These are phyloP conservation scores for Exophiala mesophila DNA, from an alignment of 2,329 filamentous ascomycete genomes.

Conservation along the genomic window DNA sequence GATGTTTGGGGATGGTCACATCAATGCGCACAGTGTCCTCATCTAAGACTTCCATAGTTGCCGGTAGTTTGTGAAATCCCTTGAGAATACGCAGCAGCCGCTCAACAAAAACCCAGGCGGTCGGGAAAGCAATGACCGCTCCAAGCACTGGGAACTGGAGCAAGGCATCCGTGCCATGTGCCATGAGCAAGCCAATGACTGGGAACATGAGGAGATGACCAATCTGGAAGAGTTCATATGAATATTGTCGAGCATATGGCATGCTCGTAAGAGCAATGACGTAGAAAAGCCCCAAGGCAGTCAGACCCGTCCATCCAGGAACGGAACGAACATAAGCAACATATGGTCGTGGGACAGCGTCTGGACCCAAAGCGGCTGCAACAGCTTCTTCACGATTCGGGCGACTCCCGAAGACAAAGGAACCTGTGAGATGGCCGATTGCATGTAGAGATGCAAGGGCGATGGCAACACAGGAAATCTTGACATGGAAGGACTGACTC, in stretches of 20 bases:
- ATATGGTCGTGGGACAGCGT: slow-evolving; percentile 43
- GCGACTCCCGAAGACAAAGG: slow-evolving; percentile 47
- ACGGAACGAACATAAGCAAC: slow-evolving; percentile 44
- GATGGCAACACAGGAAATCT: slow-evolving; percentile 49
- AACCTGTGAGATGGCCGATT: slow-evolving; percentile 51
- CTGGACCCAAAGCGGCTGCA: slow-evolving; percentile 41
- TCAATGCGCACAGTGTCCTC: slow-evolving; percentile 50
- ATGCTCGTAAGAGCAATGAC: slow-evolving; percentile 46
- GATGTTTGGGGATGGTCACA: slow-evolving; percentile 42
- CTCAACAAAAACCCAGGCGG: slow-evolving; percentile 48
- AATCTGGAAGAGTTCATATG: slow-evolving; percentile 55
- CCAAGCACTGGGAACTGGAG: slow-evolving; percentile 55
- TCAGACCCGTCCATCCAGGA: slow-evolving; percentile 50
- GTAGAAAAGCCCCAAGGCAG: slow-evolving; percentile 48
- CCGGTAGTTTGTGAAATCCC: slow-evolving; percentile 48
- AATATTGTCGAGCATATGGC: slow-evolving; percentile 48
- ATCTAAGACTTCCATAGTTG: slow-evolving; percentile 47
- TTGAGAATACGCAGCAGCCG: slow-evolving; percentile 42
- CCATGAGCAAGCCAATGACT: slow-evolving; percentile 52
- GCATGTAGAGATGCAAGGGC: slow-evolving; percentile 50
- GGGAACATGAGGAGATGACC: slow-evolving; percentile 56
- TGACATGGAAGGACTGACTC: slow-evolving; percentile 53
- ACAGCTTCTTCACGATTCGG: slow-evolving; percentile 43
- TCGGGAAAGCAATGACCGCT: slow-evolving; percentile 53
- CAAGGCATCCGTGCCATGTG: slow-evolving; percentile 45